phyloP scores from a whole-genome alignment of 805 yeast genomes.

The Blastobotrys peoriensis region DNA sequence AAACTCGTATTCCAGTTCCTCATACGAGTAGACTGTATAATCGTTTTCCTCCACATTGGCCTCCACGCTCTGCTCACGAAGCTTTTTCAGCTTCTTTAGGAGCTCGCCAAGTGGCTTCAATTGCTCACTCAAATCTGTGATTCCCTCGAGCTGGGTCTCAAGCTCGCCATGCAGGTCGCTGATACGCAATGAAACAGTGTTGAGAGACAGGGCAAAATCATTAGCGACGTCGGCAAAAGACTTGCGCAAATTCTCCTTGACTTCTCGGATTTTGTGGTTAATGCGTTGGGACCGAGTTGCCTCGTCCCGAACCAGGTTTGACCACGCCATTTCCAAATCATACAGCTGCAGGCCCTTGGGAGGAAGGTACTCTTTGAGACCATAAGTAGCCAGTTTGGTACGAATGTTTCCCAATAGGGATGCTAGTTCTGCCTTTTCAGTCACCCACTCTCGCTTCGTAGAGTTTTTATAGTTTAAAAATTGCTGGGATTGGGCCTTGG shows the following conservation, averaged over 20 bases:
- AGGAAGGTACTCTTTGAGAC: slow-evolving; percentile 32
- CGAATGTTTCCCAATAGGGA: slow-evolving; percentile 33
- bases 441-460: slow-evolving; percentile 34
- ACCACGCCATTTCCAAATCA: slow-evolving; percentile 32
- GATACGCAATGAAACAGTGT: slow-evolving; percentile 25
- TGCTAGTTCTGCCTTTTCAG: slow-evolving; percentile 32
- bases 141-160: slow-evolving; percentile 33
- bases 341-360: slow-evolving; percentile 27
- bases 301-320: slow-evolving; percentile 28
- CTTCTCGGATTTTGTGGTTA: slow-evolving; percentile 28
- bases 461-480: slow-evolving; percentile 27
- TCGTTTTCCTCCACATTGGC: slow-evolving; percentile 37
- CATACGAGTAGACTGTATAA: slow-evolving; percentile 31
- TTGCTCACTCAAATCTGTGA: slow-evolving; percentile 32
- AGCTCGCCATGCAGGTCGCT: slow-evolving; percentile 31
- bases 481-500: slow-evolving; percentile 22
- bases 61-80: slow-evolving; percentile 26
- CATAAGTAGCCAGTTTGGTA: slow-evolving; percentile 33
- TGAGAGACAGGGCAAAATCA: slow-evolving; percentile 24
- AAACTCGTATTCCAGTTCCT: slow-evolving; percentile 36
- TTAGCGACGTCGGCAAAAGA: slow-evolving; percentile 32
- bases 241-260: slow-evolving; percentile 30
- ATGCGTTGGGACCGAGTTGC: slow-evolving; percentile 28
- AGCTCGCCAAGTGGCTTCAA: slow-evolving; percentile 31
- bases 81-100: slow-evolving; percentile 24